Conservation (phyloP, 148 eudicot species). For the Pharnaceum exiguum region DNA sequence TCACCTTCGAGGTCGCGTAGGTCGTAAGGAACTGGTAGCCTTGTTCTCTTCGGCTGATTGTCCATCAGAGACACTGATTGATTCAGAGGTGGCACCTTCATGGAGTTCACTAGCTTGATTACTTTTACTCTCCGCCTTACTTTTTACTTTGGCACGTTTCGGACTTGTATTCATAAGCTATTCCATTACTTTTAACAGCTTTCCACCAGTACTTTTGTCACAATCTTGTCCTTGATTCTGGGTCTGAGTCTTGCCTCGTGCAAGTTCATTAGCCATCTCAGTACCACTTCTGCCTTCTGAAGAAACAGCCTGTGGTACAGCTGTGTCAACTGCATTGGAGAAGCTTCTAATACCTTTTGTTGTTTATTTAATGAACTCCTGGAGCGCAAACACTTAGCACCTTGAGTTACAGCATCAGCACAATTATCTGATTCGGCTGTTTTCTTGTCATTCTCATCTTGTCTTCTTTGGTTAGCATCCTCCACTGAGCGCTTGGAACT, state of each 20-base stretch:
- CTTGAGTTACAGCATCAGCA: constrained; percentile 13
- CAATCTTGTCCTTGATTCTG: constrained; percentile 15
- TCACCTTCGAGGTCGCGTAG: constrained; percentile 16
- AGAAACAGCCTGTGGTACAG: neutral
- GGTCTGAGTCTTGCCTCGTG: constrained; percentile 7
- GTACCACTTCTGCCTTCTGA: constrained; percentile 11
- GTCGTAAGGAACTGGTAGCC: constrained; percentile 11
- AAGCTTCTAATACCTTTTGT: constrained; percentile 16
- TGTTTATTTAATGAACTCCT: constrained; percentile 12
- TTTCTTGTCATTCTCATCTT: constrained; percentile 12
- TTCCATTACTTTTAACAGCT: constrained; percentile 8
- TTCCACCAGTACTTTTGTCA: constrained; percentile 13
- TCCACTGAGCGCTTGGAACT: constrained; percentile 3
- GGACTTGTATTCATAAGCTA: neutral
- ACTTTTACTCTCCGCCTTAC: constrained; percentile 1
- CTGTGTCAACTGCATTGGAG: constrained; percentile 1
- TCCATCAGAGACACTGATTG: constrained; percentile 25
- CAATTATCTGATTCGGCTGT: constrained; percentile 13
- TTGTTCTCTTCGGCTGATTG: constrained; percentile 27
- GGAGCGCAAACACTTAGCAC: neutral
- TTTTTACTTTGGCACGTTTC: constrained; percentile 6
- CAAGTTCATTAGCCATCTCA: constrained; percentile 11
- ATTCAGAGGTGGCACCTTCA: constrained; percentile 10
- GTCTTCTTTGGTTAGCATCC: constrained; percentile 20
- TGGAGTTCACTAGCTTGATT: constrained; percentile 14